Evolutionary conservation across 2,329 filamentous ascomycete species (phyloP).

Genomic region (Ilyonectria sp.): DNA sequence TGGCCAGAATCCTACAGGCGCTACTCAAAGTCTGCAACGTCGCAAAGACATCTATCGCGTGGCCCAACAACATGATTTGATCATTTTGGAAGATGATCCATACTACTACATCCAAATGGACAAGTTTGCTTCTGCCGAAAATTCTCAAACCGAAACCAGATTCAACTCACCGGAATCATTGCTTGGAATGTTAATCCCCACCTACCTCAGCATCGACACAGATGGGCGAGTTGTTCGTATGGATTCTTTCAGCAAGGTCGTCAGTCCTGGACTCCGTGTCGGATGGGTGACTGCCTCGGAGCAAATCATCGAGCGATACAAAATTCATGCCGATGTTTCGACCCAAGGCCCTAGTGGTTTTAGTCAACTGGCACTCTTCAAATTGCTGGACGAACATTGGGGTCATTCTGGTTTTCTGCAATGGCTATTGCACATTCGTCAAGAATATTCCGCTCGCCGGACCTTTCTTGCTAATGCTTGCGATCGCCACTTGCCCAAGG

Average conservation of each 20-base stretch:
- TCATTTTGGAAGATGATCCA: slow-evolving; percentile 88
- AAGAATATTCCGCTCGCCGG: slow-evolving; percentile 81
- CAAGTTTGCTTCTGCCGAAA: slow-evolving; percentile 55
- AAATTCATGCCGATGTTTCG: slow-evolving; percentile 81
- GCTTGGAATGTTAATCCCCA: neutral
- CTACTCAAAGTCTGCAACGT: slow-evolving; percentile 72
- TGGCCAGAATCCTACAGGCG: slow-evolving; percentile 83
- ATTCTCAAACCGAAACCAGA: neutral
- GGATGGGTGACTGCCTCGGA: slow-evolving; percentile 89
- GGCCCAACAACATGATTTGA: slow-evolving; percentile 82
- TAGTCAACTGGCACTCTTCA: slow-evolving; percentile 83
- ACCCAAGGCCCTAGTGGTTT: slow-evolving; percentile 86
- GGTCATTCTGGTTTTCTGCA: slow-evolving; percentile 88
- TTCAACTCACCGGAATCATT: neutral
- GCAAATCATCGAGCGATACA: slow-evolving; percentile 83
- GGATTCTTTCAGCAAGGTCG: slow-evolving; percentile 10
- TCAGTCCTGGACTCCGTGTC: slow-evolving; percentile 78
- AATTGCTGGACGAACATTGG: slow-evolving; percentile 90
- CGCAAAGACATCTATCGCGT: slow-evolving; percentile 79
- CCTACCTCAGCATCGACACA: slow-evolving; percentile 63
- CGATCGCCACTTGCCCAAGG: slow-evolving; percentile 77
- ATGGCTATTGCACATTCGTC: slow-evolving; percentile 84
- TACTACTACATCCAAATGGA: slow-evolving; percentile 90
- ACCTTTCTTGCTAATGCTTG: slow-evolving; percentile 82
- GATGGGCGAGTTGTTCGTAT: slow-evolving; percentile 8